Base-by-base conservation (phyloP, 2,329 filamentous ascomycete species). In the Didymella lethalis region DNA sequence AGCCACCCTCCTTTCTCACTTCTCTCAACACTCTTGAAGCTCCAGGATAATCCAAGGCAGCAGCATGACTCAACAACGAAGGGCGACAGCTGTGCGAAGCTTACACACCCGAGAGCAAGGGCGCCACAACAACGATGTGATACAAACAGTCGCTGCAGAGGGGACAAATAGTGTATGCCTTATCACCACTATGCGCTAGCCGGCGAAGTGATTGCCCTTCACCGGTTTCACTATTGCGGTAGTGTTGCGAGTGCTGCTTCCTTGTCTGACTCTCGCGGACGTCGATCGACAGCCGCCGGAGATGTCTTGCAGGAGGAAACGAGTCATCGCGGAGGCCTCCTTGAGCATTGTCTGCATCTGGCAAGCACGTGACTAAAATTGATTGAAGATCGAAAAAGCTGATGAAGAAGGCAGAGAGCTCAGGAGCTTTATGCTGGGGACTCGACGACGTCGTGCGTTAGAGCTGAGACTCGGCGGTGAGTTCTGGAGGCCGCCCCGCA, bases 401-500 rank as follows among this genome's bases (percentile, higher is more conserved):
- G 36, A 43, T 18, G 28, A 32, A 26, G 34, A 38, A 36, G 48
- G 48, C 40, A 34, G 4, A 43, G 12, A n/a, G 20, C n/a, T 16
- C 41, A 29, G 23, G 25, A 25, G 31, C 47, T 57, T 57, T 20
- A 40, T 29, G 36, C 23, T n/a, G 12, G 14, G 38, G 18, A 31
- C 18, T 7, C 25, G 28, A 49, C n/a, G 45, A 53, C n/a, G 38
- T 14, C n/a, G 45, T 12, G 48, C 11, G 7, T 5, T 23, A 29
- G 29, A 44, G 38, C 25, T 49, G 54, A 56, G 29, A 54, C n/a
- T 26, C 26, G 40, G 55, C 55, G 55, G 49, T 58, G 55, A 50
- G 45, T 12, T 25, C 20, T 43, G 40, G 18, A 43, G 41, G 41
- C 41, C 28, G 41, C 41, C 28, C 56, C 41, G 50, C 50, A 59